Evolutionary conservation across 208 protist genomes (phyloP).

Genomic region (Zelonia costaricensis): DNA sequence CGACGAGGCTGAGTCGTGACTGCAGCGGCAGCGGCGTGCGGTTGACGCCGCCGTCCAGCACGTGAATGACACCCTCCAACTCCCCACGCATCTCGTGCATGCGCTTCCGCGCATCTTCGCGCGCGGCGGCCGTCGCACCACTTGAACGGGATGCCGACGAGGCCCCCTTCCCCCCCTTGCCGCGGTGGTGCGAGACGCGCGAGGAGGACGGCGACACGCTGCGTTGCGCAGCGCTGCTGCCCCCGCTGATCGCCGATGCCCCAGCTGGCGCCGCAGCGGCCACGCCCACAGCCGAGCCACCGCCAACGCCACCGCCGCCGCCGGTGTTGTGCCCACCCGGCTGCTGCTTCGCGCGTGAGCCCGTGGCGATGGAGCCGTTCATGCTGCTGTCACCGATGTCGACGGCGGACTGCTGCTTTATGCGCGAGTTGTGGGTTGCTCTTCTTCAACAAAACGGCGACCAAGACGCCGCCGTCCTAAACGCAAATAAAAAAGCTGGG

Average conservation of each 20-base stretch:
- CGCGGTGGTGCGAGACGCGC: neutral
- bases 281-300: neutral
- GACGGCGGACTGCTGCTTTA: too few relatives aligned
- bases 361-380: neutral
- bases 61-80: constrained; percentile 64
- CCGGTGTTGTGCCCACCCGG: neutral
- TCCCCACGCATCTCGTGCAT: constrained; percentile 44
- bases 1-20: constrained; percentile 26
- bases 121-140: constrained; percentile 13
- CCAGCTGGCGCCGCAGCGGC: neutral
- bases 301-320: neutral
- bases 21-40: constrained; percentile 82
- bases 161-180: neutral
- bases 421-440: neutral
- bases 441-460: neutral
- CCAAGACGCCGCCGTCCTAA: too few relatives aligned
- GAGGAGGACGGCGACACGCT: neutral
- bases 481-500: too few relatives aligned
- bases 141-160: constrained; percentile 6
- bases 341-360: neutral
- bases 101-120: constrained; percentile 51
- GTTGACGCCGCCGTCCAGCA: constrained; percentile 86
- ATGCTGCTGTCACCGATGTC: neutral
- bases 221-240: neutral
- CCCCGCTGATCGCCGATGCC: neutral